These are phyloP conservation scores for Fusarium circinatum DNA, from an alignment of 2,329 filamentous ascomycete genomes.

Conservation along the genomic window DNA sequence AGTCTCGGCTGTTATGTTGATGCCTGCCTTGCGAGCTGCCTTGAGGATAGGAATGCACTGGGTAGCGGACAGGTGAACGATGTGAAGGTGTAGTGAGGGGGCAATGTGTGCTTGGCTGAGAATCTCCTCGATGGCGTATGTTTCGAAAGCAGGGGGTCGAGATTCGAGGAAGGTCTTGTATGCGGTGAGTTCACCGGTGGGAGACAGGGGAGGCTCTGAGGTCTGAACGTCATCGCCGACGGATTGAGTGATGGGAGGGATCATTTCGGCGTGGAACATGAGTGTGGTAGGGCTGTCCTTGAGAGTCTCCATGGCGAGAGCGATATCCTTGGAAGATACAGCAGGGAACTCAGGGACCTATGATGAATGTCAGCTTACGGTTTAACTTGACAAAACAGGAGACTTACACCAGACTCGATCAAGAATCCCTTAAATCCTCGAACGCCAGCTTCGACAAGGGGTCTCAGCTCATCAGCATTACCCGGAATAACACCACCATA, in stretches of 20 bases:
- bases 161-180: conserved; percentile 95
- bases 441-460: conserved; percentile 85
- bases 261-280: conserved; percentile 99
- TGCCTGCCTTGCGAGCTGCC: conserved; percentile 74
- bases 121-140: conserved; percentile 88
- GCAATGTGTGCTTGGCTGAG: conserved; percentile 82
- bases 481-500: conserved; percentile 95
- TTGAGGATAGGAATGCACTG: conserved; percentile 86
- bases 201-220: conserved; percentile 75
- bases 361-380: conserved; percentile 22
- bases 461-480: conserved; percentile 81
- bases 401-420: conserved; percentile 91
- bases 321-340: conserved; percentile 82
- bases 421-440: conserved; percentile 97
- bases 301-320: conserved; percentile 81
- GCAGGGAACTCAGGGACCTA: conserved; percentile 96
- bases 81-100: conserved; percentile 86
- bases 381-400: background rate
- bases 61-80: conserved; percentile 91
- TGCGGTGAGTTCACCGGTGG: conserved; percentile 75
- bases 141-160: conserved; percentile 89
- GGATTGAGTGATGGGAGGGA: conserved; percentile 83
- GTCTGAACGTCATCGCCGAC: conserved; percentile 80
- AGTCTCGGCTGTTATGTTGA: conserved; percentile 92
- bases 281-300: conserved; percentile 86